Evolutionary conservation across 164 flowering plant genomes (phyloP), one percentile per base, ranked within the genome.

Genomic region (Aristolochia californica): DNA sequence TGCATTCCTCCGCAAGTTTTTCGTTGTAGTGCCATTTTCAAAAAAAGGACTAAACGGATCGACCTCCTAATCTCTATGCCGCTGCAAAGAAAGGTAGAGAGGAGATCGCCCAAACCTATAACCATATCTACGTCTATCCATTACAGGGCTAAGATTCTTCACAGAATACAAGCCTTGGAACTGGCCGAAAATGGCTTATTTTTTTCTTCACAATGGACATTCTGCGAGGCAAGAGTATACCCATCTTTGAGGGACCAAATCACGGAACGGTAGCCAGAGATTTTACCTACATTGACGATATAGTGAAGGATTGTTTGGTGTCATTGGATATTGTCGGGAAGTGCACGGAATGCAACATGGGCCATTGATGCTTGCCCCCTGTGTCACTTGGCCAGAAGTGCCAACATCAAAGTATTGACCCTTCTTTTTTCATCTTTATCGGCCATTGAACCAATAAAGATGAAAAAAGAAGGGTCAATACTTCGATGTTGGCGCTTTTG

Each of bases 81-180:
- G 97, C 97, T 0, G 87, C 96, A 4, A 91, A 91, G 74, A 91
- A 91, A 57, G 97, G 96, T 18, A 91, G 95, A 1, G 95, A 87
- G 60, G 95, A 84, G 54, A 87, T 87, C 58, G 91, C 91, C 16
- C 95, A 87, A 48, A 84, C 88, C 56, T 87, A 87, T 56, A 87
- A 87, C 56, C 95, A 87, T 59, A 90, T 90, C 5, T 77, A 90
- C 43, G 97, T 1, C 77, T 91, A 57, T 91, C 97, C 0, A 73
- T 90, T 14, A 90, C 97, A 17, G 97, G 93, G 45, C 71, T 90
- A 72, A 67, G 97, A 25, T 90, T 90, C 63, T 90, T 90, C 66
- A 90, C 97, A 0, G 97, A 87, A 28, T 90, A 90, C 66, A 95
- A 95, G 2, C 97, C 95, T 26, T 89, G 95, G 95, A 95, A 95